Evolutionary conservation across 805 yeast genomes (phyloP), one percentile per base, ranked within the genome.

Genomic region (Kodamaea hsintzibuensis): DNA sequence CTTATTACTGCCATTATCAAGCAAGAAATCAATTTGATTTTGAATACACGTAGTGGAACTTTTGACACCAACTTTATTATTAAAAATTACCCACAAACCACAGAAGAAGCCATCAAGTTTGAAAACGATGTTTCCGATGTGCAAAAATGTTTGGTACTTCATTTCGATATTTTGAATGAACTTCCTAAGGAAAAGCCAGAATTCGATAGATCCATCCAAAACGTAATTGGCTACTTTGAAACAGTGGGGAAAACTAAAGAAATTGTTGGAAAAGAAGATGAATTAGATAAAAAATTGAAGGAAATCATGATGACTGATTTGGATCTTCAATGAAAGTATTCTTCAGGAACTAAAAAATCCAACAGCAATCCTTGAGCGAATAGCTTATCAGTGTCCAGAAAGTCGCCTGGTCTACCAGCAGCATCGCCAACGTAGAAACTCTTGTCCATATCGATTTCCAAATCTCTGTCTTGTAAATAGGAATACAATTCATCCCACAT

Each of bases 361-460:
- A 91, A 45, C 0, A 82, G 82, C 1, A 80, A 63, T 16, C 73
- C 77, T 43, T 74, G 58, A 0, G 98, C 97, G 76, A 58, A 92
- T 52, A 56, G 65, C 57, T 66, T 68, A 67, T 93, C 99, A 48
- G 88, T 82, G 60, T 89, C 91, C 76, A 95, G 89, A 65, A 86
- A 88, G 68, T 93, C 98, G 0, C 64, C 68, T 1, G 65, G 62
- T 51, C 98, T 76, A 0, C 98, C 99, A 6, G 97, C 98, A 0
- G 98, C 98, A 72, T 93, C 99, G 5, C 99, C 99, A n/a, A 91
- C 92, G 67, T 72, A 95, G 51, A 85, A 75, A 49, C 89, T 81
- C 8, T 68, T 58, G 0, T 64, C 70, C 48, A 65, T 49, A 60
- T 83, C 84, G 1, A 84, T 60, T 7, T 54, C 53, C 10, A 33